Percentiles rank a stretch among this genome's conserved stretches.
phyloP scores from a whole-genome alignment of 75 land plant genomes.

The Cryptomeria japonica region DNA sequence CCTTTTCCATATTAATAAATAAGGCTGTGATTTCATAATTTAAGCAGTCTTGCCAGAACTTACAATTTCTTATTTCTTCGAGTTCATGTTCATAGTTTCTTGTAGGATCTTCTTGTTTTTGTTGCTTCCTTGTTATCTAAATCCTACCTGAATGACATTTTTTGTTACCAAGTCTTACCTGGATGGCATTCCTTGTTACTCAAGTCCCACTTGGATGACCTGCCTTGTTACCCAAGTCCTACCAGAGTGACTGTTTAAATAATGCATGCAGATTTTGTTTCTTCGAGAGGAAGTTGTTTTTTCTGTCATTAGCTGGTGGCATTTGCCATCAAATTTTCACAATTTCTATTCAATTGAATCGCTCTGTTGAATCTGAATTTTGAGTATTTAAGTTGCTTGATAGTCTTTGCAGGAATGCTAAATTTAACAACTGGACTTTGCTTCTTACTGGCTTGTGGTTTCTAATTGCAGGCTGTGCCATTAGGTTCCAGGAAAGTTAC shows the following conservation, averaged over 20 bases:
- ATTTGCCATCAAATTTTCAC: not conserved
- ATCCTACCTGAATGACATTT: not conserved
- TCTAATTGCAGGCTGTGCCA: conserved; percentile 79
- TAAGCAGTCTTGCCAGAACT: not conserved
- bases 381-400: not conserved
- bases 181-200: not conserved
- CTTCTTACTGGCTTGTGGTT: not conserved
- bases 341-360: not conserved
- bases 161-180: not conserved
- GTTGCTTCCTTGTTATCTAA: too few relatives aligned
- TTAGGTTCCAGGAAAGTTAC: conserved; percentile 74
- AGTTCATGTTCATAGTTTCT: not conserved
- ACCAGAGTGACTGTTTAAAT: not conserved
- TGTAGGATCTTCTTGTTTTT: too few relatives aligned
- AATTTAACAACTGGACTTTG: not conserved
- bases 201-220: not conserved
- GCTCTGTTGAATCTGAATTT: not conserved
- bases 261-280: not conserved
- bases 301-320: not conserved
- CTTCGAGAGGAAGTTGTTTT: not conserved
- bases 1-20: not conserved
- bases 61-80: not conserved
- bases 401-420: not conserved
- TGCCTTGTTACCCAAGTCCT: not conserved
- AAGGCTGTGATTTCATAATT: not conserved